Evolutionary conservation across 2,329 filamentous ascomycete species (phyloP), one percentile per base, ranked within the genome.

Genomic region (Chaetomium sp.): DNA sequence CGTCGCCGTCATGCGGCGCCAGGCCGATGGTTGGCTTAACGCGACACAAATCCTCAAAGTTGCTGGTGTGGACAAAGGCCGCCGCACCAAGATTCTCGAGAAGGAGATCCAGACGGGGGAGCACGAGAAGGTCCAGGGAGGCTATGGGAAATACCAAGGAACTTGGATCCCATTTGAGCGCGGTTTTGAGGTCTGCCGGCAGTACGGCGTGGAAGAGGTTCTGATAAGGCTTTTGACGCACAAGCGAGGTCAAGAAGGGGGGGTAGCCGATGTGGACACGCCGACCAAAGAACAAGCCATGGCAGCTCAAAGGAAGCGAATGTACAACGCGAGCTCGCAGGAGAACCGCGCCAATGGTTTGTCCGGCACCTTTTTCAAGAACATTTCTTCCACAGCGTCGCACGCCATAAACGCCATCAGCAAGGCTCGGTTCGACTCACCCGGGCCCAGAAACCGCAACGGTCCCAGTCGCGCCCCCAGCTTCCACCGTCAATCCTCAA

Each of bases 241-340:
- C 75, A 91, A 94, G 73, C 90, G 93, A 81, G 88, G 87, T 61
- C 87, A 90, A 70, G 90, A 93, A 66, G 90, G 91, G 57, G 88
- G 87, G 57, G 86, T 88, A 55, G 91, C 90, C 55, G 87, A 89
- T 70, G 85, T 97, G 71, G 94, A 98, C 73, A 98, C 95, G 0
- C 95, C 95, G 0, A 99, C 95, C 45, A 99, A 99, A 78, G 95
- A 98, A 78, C 95, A 98, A 78, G 95, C 95, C 66, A 97, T 98
- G 93, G 95, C 95, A 12, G 94, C 94, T 5, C 90, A 93, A 78
- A 83, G 95, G 70, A 98, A 99, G 77, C 87, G 94, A 69, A 87
- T 97, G 78, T 98, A 97, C 78, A 96, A 90, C 70, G 84, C 86
- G 56, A 86, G 84, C 60, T 70, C 70, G 54, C 82, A 86, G 60